phyloP scores from a whole-genome alignment of 495 filamentous ascomycete genomes.

The Trichodelitschia bisporula region DNA sequence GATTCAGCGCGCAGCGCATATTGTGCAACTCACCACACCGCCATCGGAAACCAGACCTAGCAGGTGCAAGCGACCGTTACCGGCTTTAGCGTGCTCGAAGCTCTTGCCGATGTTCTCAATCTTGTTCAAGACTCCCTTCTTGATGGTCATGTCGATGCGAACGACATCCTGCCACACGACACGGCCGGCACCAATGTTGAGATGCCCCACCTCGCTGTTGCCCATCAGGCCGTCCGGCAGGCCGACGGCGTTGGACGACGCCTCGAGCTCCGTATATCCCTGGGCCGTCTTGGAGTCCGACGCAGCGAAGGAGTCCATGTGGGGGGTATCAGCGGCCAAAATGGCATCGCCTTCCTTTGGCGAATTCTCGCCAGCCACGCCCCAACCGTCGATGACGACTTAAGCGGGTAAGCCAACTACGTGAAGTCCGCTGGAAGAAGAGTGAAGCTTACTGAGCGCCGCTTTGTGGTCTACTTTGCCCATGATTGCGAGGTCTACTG shows the following conservation, averaged over 20 bases:
- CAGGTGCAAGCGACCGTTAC: conserved; percentile 79
- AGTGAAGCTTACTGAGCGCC: conserved; percentile 52
- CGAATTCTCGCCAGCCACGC: conserved; percentile 54
- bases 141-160: conserved; percentile 84
- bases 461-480: conserved; percentile 71
- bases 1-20: background rate
- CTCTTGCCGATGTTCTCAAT: conserved; percentile 54
- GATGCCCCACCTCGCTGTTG: conserved; percentile 91
- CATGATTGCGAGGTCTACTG: conserved; percentile 26
- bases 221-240: conserved; percentile 95
- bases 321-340: conserved; percentile 68
- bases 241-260: conserved; percentile 85
- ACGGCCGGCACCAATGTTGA: conserved; percentile 94
- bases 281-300: conserved; percentile 38
- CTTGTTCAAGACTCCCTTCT: conserved; percentile 59
- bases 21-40: conserved; percentile 35
- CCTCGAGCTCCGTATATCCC: conserved; percentile 73
- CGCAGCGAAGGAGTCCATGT: conserved; percentile 56
- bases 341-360: conserved; percentile 82
- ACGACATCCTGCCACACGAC: conserved; percentile 98
- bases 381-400: conserved; percentile 99
- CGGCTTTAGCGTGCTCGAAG: conserved; percentile 59
- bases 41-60: conserved; percentile 80
- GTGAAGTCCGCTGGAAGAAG: conserved; percentile 10
- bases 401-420: conserved; percentile 1